Conservation (phyloP, 2,329 filamentous ascomycete species). For the Talaromyces sp. region DNA sequence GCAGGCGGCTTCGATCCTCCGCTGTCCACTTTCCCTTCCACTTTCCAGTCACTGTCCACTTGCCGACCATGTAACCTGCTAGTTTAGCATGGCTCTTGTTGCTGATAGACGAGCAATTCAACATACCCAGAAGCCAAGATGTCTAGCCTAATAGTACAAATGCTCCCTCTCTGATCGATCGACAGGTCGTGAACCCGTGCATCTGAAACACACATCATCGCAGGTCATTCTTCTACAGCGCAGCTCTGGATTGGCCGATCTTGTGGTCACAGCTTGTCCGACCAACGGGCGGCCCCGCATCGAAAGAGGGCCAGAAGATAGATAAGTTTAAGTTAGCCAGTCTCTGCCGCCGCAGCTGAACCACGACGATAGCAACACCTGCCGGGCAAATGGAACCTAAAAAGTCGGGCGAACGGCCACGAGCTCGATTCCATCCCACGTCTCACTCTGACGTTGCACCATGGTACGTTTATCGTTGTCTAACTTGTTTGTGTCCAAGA, state of each 20-base stretch:
- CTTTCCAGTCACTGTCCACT: background rate
- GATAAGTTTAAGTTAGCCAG: background rate
- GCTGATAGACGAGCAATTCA: background rate
- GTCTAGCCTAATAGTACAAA: background rate
- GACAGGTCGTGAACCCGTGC: background rate
- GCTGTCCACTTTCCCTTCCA: background rate
- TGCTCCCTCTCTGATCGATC: background rate
- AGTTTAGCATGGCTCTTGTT: background rate
- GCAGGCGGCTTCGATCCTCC: background rate
- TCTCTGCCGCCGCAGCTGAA: background rate
- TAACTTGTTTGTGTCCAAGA: background rate
- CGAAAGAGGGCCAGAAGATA: background rate
- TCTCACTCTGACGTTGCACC: conserved; percentile 11
- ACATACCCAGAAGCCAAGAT: background rate
- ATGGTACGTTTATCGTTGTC: conserved; percentile 9
- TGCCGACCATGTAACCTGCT: background rate
- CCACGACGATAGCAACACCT: background rate
- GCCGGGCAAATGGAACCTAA: conserved; percentile 18
- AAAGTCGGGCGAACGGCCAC: conserved; percentile 10
- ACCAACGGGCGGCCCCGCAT: background rate
- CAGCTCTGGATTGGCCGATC: background rate
- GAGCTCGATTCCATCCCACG: background rate
- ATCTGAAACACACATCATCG: background rate
- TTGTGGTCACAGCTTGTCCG: background rate
- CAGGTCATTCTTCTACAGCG: background rate